Evolutionary conservation across 352 stramenopile genomes (phyloP).

Genomic region (Aphanomyces euteiches): DNA sequence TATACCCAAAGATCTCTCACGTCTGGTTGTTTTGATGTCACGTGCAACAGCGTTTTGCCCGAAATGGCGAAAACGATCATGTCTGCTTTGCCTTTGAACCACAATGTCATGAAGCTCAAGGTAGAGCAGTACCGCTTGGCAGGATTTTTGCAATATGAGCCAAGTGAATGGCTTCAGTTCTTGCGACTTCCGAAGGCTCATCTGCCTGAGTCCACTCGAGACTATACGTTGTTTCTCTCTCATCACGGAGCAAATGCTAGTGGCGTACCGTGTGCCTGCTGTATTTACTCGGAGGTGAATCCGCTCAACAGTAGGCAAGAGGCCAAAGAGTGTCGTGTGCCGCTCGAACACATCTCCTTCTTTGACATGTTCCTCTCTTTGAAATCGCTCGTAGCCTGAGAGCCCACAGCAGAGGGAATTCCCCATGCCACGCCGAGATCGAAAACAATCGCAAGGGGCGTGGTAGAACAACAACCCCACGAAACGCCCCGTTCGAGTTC

Average conservation of each 20-base stretch:
- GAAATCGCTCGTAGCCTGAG: background rate
- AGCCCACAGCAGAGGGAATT: conserved; percentile 17
- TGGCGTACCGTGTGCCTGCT: background rate
- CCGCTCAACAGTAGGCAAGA: conserved; percentile 17
- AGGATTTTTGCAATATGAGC: background rate
- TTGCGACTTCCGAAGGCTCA: background rate
- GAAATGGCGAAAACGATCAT: conserved; percentile 8
- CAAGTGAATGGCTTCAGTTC: conserved; percentile 2
- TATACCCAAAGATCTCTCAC: conserved; percentile 25
- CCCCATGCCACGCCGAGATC: background rate
- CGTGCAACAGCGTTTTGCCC: conserved; percentile 16
- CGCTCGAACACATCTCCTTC: conserved; percentile 26
- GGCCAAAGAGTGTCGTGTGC: conserved; percentile 12
- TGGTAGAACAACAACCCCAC: too few species aligned
- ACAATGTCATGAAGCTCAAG: conserved; percentile 10
- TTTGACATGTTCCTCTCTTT: conserved; percentile 1
- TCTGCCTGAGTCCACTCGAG: conserved; percentile 18
- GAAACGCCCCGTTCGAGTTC: too few species aligned
- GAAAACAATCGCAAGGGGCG: background rate
- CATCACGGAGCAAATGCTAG: background rate
- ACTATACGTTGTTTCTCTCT: background rate
- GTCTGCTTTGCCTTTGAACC: conserved; percentile 1
- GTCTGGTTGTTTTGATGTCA: conserved; percentile 6
- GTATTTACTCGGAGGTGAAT: conserved; percentile 10
- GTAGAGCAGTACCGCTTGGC: background rate